These are phyloP conservation scores for Austropuccinia psidii DNA, from an alignment of 1,284 basidiomycete species.

Conservation along the genomic window DNA sequence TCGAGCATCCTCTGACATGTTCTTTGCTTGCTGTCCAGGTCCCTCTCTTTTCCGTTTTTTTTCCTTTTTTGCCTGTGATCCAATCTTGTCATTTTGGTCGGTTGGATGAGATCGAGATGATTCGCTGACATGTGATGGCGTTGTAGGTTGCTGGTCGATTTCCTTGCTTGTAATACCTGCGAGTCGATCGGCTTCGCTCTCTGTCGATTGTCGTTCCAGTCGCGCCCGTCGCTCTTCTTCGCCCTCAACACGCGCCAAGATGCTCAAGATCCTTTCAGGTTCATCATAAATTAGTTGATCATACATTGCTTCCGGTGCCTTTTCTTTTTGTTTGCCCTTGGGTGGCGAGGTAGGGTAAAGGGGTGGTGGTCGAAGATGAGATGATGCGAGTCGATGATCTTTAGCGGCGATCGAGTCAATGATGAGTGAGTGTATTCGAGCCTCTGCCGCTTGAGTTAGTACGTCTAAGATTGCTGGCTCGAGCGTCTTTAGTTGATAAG, in stretches of 20 bases:
- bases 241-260: constrained; percentile 64
- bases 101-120: not conserved
- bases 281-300: constrained; percentile 63
- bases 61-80: constrained; percentile 66
- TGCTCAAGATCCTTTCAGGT: constrained; percentile 63
- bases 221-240: constrained; percentile 73
- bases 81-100: constrained; percentile 55
- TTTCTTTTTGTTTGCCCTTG: constrained; percentile 34
- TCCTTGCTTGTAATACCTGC: not conserved
- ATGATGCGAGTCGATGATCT: constrained; percentile 58
- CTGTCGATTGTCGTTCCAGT: constrained; percentile 58
- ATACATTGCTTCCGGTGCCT: constrained; percentile 61
- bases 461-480: constrained; percentile 45
- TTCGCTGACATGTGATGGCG: not conserved
- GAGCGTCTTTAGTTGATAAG: constrained; percentile 43
- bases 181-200: constrained; percentile 48
- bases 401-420: constrained; percentile 63
- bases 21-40: constrained; percentile 68
- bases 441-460: constrained; percentile 65
- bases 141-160: not conserved
- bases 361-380: constrained; percentile 62
- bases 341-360: constrained; percentile 50
- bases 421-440: constrained; percentile 64
- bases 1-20: constrained; percentile 76
- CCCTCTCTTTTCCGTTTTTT: constrained; percentile 48